phyloP scores from a whole-genome alignment of 352 stramenopile species.

The Peronospora farinosa region DNA sequence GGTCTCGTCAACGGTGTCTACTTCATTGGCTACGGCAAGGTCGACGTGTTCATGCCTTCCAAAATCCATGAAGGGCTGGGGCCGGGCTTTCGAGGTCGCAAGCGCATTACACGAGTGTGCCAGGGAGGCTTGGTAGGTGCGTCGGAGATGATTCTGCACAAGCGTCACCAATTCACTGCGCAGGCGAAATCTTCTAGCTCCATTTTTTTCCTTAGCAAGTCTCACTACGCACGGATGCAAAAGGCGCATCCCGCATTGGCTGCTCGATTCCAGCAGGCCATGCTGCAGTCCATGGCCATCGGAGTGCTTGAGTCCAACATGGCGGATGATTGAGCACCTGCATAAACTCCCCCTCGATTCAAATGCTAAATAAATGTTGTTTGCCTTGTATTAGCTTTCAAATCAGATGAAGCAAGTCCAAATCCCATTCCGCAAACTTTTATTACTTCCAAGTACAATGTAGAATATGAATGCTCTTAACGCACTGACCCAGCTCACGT shows the following conservation, averaged over 20 bases:
- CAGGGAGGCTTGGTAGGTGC: constrained; percentile 74
- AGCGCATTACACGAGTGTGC: constrained; percentile 76
- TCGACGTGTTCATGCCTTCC: constrained; percentile 81
- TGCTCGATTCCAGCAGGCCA: constrained; percentile 75
- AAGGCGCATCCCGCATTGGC: constrained; percentile 55
- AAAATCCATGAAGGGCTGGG: constrained; percentile 75
- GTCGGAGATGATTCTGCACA: constrained; percentile 75
- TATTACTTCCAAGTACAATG: constrained; percentile 23
- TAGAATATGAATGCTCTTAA: constrained; percentile 31
- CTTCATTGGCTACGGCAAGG: constrained; percentile 80
- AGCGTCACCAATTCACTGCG: constrained; percentile 76
- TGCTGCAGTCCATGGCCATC: constrained; percentile 80
- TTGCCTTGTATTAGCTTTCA: neutral
- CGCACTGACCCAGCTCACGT: constrained; percentile 11
- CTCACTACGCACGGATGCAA: constrained; percentile 68
- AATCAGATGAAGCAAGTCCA: neutral
- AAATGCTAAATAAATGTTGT: constrained; percentile 7
- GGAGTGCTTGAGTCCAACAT: constrained; percentile 83
- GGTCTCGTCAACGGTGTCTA: constrained; percentile 58
- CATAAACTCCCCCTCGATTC: constrained; percentile 1
- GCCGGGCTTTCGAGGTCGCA: constrained; percentile 66
- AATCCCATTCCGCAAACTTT: constrained; percentile 21
- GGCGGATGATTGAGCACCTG: constrained; percentile 48
- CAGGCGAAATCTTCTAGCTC: constrained; percentile 57
- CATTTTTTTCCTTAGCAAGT: constrained; percentile 78